Base-by-base conservation (phyloP, 2,329 filamentous ascomycete species). In the Hymenotorrendiella dingleyae region DNA sequence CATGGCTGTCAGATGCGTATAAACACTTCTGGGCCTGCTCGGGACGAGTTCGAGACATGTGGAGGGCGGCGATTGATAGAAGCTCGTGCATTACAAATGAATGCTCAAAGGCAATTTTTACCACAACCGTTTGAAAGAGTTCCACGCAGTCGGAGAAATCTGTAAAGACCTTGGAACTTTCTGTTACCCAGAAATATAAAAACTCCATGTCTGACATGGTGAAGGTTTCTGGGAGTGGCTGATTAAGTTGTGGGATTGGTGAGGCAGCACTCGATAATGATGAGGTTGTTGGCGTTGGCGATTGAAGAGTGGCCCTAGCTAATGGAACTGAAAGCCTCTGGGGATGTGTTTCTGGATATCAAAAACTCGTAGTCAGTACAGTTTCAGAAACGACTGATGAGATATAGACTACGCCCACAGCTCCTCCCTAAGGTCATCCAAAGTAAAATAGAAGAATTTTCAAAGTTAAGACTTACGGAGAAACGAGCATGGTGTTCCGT, bases 111-210 rank as follows among this genome's bases (percentile, higher is more conserved):
- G 53, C 53, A 20, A 53, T 8, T 37, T 55, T 36, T 23, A 58
- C 47, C 29, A 59, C 45, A 12, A 44, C 46, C 10, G 54, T 50
- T n/a, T 54, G 46, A 27, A 55, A 55, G 6, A 58, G 32, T 23
- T 50, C 36, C n/a, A 41, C 22, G 3, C 37, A 34, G 8, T 36
- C 40, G 6, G 36, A 8, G 19, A 42, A 45, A 17, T 54, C 51
- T n/a, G 50, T 16, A 19, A 53, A 58, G 36, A 36, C 56, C 32
- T 38, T 21, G 20, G 21, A 48, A 36, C 64, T 62, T 4, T 64
- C 67, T 9, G 58, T 67, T 20, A 68, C 61, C 50, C 68, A 70
- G 36, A 66, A 54, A 45, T 72, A 65, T 32, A 66, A 59, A 17
- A 72, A 50, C 42, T 71, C 69, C 7, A 71, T 54, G 24, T 65